A percentile compares a stretch with the other conserved stretches of the same genome.
Conservation (phyloP, 495 filamentous ascomycete genomes). For the Penicillium argentinense region DNA sequence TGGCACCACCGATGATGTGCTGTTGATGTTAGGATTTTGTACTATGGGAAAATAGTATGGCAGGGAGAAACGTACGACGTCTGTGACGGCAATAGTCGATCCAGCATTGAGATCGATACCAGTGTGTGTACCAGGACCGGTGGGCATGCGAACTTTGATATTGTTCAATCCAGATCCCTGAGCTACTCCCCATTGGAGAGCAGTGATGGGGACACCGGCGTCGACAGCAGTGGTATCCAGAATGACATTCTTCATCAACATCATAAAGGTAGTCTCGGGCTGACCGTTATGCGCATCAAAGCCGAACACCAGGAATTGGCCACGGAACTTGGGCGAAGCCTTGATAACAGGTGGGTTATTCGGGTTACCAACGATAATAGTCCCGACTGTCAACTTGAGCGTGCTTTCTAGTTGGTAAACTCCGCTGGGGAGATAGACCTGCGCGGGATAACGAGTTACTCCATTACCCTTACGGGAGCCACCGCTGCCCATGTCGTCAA, state of each 20-base stretch:
- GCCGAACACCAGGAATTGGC: slow-evolving; percentile 31
- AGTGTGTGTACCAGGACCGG: slow-evolving; percentile 52
- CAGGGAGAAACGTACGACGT: slow-evolving; percentile 37
- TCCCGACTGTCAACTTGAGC: slow-evolving; percentile 43
- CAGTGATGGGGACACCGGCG: slow-evolving; percentile 30
- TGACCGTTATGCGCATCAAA: slow-evolving; percentile 34
- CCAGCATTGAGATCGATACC: slow-evolving; percentile 46
- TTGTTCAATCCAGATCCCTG: slow-evolving; percentile 72
- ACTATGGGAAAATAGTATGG: neutral
- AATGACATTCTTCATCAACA: slow-evolving; percentile 41
- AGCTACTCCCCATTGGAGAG: slow-evolving; percentile 65
- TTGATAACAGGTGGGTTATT: slow-evolving; percentile 36
- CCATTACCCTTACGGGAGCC: slow-evolving; percentile 39
- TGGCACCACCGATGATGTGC: slow-evolving; percentile 48
- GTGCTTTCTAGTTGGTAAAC: slow-evolving; percentile 41
- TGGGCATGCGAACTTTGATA: slow-evolving; percentile 67
- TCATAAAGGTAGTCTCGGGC: slow-evolving; percentile 44
- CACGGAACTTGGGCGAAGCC: slow-evolving; percentile 30
- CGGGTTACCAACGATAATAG: slow-evolving; percentile 46
- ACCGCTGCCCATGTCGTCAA: slow-evolving; percentile 35
- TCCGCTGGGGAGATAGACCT: slow-evolving; percentile 51
- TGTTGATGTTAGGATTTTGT: slow-evolving; percentile 22
- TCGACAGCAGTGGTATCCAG: slow-evolving; percentile 38
- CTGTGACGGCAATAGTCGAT: slow-evolving; percentile 46
- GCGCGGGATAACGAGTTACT: slow-evolving; percentile 48